Percentiles rank a stretch among this genome's conserved stretches.
These are phyloP conservation scores for Botryosphaeria dothidea DNA, from an alignment of 2,329 filamentous ascomycete genomes.

Conservation along the genomic window DNA sequence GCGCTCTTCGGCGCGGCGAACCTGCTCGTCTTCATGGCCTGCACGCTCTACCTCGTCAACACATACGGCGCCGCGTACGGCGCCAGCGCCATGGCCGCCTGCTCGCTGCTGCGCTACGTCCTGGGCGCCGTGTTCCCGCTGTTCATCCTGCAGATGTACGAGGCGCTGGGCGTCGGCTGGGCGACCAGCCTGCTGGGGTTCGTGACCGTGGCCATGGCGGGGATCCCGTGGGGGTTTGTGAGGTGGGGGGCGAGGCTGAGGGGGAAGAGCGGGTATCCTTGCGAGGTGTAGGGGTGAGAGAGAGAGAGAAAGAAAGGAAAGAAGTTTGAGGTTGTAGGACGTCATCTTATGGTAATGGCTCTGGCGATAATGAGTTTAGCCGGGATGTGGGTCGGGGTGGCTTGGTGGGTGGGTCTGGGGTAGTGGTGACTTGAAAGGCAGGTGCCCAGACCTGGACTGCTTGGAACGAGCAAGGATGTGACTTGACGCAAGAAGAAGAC, in stretches of 20 bases:
- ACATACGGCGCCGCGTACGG: conserved; percentile 57
- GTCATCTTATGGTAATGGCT: background rate
- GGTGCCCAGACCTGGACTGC: too few relatives aligned
- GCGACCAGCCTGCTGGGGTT: conserved; percentile 42
- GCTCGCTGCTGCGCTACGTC: conserved; percentile 57
- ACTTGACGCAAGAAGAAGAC: background rate
- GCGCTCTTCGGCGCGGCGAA: conserved; percentile 30
- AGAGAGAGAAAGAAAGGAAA: background rate
- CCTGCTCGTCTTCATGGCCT: conserved; percentile 35
- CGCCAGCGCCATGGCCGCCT: conserved; percentile 62
- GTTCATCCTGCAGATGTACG: conserved; percentile 56
- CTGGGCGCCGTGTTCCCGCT: conserved; percentile 61
- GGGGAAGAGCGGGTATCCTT: conserved; percentile 7
- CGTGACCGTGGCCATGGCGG: conserved; percentile 37
- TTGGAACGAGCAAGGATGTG: too few relatives aligned
- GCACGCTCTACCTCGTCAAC: conserved; percentile 54
- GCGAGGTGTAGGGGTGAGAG: background rate
- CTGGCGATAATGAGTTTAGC: background rate
- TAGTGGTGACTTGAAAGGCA: too few relatives aligned
- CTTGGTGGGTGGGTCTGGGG: background rate
- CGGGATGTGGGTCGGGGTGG: background rate
- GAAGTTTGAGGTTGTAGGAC: background rate
- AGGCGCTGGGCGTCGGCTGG: conserved; percentile 39
- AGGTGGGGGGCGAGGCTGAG: conserved; percentile 5
- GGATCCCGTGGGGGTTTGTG: conserved; percentile 35